Evolutionary conservation across 2,329 filamentous ascomycete species (phyloP), one percentile per base, ranked within the genome.

Genomic region (Chaetomium olivaceum): DNA sequence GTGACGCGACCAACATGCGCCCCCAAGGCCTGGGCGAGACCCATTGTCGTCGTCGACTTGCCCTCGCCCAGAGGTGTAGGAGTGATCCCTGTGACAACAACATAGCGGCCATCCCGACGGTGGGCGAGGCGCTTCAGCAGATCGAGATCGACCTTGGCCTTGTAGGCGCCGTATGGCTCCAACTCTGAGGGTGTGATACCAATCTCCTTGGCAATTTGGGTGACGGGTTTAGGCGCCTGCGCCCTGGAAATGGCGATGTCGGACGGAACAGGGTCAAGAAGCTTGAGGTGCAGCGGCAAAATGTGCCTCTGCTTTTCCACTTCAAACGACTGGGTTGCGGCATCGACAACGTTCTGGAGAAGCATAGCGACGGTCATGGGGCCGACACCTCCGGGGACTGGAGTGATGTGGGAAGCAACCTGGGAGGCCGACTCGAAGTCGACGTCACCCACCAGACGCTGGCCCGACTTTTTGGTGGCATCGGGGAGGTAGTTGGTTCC

Each of bases 281-380:
- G 80, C 77, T 91, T 93, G 69, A 99, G 80, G 6, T 92, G 91
- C n/a, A 98, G 83, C 25, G 95, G 92, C 6, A 87, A 85, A 68
- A 96, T 91, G 71, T 87, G 88, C 66, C 95, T 87, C 68, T 89
- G 83, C 80, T 92, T 96, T 77, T 96, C 90, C 67, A 87, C 86
- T 69, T 95, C 91, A 70, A 95, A 95, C 75, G 92, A 93, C 64
- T 86, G 81, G 58, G 89, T 90, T 43, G 95, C 90, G 39, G 94
- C 89, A 72, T 94, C 90, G 63, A 98, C 90, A 9, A 98, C 93
- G 75, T 99, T 99, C 78, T 96, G 91, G 73, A 99, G 82, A 57
- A 99, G 84, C 95, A 99, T 99, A 67, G 95, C 95, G 69, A 99
- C 93, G 3, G 95, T 99, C 95, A 99, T 99, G 59, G 95, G 95